These are phyloP conservation scores for Peronospora belbahrii DNA, from an alignment of 352 stramenopile species.

Conservation along the genomic window DNA sequence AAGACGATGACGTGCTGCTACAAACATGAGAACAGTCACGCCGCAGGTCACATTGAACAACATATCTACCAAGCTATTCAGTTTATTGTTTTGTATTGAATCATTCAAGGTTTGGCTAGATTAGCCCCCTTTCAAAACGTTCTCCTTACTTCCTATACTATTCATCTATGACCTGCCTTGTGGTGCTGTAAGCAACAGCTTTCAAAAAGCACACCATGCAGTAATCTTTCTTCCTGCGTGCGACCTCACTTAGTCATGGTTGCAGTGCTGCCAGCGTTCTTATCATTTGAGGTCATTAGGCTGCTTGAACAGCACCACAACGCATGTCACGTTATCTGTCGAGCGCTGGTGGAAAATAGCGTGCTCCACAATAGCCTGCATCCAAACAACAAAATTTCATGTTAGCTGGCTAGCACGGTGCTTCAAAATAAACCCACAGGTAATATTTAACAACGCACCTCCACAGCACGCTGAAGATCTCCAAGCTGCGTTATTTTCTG, in stretches of 20 bases:
- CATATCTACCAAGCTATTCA: constrained; percentile 23
- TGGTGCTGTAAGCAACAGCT: background rate
- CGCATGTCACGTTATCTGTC: constrained; percentile 79
- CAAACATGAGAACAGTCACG: too few species aligned
- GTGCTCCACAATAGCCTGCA: constrained; percentile 63
- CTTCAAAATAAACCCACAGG: background rate
- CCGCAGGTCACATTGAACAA: too few species aligned
- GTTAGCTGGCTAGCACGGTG: background rate
- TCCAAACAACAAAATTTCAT: constrained; percentile 6
- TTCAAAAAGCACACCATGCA: background rate
- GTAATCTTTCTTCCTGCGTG: background rate
- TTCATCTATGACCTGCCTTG: constrained; percentile 30
- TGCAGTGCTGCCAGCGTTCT: constrained; percentile 4
- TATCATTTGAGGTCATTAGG: constrained; percentile 37
- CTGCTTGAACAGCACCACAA: constrained; percentile 81
- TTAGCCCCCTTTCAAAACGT: constrained; percentile 21
- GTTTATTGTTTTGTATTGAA: constrained; percentile 26
- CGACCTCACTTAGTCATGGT: background rate
- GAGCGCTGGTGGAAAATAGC: constrained; percentile 81
- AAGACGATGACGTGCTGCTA: too few species aligned
- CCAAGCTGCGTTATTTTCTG: constrained; percentile 57
- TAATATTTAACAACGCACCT: constrained; percentile 32
- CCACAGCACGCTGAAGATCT: constrained; percentile 71
- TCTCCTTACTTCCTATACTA: constrained; percentile 30
- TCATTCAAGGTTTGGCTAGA: constrained; percentile 14